Evolutionary conservation across 768 basidiomycete species (phyloP).

Genomic region (Tricholomella constricta): DNA sequence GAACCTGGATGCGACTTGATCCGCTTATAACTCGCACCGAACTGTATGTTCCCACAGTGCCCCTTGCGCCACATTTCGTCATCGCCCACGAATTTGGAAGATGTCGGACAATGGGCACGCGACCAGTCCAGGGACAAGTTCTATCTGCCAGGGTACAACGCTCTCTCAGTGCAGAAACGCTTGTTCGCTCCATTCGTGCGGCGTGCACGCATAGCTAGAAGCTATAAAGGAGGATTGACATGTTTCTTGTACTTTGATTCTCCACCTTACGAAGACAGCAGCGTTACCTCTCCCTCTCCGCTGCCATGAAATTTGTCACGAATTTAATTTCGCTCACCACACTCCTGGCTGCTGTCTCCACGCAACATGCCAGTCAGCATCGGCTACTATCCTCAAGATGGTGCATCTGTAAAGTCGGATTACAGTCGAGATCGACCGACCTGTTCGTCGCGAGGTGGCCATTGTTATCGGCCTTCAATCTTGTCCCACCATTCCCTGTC

Average conservation of each 20-base stretch:
- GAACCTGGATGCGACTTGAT: slow-evolving; percentile 1
- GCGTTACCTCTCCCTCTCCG: neutral
- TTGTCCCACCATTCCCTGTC: slow-evolving; percentile 28
- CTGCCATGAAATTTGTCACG: slow-evolving; percentile 1
- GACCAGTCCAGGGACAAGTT: too few relatives aligned
- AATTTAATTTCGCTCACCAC: slow-evolving; percentile 8
- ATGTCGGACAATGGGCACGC: too few relatives aligned
- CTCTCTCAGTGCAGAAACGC: too few relatives aligned
- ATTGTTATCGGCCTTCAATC: slow-evolving; percentile 46
- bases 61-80: slow-evolving; percentile 18
- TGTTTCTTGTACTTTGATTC: neutral
- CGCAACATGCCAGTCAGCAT: slow-evolving; percentile 45
- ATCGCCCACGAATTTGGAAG: neutral
- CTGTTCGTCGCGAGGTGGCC: slow-evolving; percentile 49
- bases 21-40: slow-evolving; percentile 11
- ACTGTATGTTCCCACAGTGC: slow-evolving; percentile 14
- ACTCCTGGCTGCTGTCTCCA: slow-evolving; percentile 36
- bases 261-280: neutral
- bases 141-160: too few relatives aligned
- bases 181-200: neutral
- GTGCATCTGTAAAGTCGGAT: slow-evolving; percentile 38
- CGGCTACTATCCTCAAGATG: slow-evolving; percentile 39
- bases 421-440: slow-evolving; percentile 48
- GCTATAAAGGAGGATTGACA: neutral
- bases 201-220: neutral